A percentile compares a stretch with the other conserved stretches of the same genome.
Evolutionary conservation across 1,284 basidiomycete genomes (phyloP).

Genomic region (Ceratobasidium sp.): DNA sequence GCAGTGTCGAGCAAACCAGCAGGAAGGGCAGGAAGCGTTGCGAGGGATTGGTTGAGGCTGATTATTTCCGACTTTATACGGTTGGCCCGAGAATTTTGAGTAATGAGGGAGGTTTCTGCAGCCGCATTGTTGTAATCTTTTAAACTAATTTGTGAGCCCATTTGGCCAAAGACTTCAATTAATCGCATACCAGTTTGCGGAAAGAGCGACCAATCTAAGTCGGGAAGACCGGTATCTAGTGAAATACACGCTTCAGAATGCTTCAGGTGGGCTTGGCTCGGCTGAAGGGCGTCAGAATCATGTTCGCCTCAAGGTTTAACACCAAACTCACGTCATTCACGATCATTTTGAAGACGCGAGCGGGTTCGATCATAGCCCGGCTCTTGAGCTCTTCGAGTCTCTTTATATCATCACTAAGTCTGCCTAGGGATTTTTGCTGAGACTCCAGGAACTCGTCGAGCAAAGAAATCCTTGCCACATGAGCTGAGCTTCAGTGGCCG

Average conservation of each 20-base stretch:
- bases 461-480: slow-evolving; percentile 16
- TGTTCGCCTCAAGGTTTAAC: background rate
- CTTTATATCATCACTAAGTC: slow-evolving; percentile 4
- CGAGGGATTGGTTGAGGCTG: slow-evolving; percentile 1
- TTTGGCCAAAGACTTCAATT: background rate
- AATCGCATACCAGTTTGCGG: background rate
- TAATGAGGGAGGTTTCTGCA: background rate
- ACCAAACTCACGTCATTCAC: slow-evolving; percentile 17
- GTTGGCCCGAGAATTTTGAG: background rate
- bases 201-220: slow-evolving; percentile 24
- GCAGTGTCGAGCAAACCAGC: slow-evolving; percentile 5
- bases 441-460: slow-evolving; percentile 42
- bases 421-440: slow-evolving; percentile 6
- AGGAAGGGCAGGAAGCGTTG: slow-evolving; percentile 15
- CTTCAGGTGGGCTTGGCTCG: slow-evolving; percentile 8
- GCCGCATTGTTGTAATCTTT: background rate
- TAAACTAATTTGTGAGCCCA: background rate
- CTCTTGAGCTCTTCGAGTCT: slow-evolving; percentile 37
- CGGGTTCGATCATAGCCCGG: slow-evolving; percentile 23
- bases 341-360: background rate
- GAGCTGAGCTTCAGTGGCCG: background rate
- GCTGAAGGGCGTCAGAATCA: slow-evolving; percentile 1
- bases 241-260: slow-evolving; percentile 5
- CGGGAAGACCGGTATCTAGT: slow-evolving; percentile 15
- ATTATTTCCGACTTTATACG: slow-evolving; percentile 11